Conservation (phyloP, 1,284 basidiomycete species). For the Trametes polyzona region DNA sequence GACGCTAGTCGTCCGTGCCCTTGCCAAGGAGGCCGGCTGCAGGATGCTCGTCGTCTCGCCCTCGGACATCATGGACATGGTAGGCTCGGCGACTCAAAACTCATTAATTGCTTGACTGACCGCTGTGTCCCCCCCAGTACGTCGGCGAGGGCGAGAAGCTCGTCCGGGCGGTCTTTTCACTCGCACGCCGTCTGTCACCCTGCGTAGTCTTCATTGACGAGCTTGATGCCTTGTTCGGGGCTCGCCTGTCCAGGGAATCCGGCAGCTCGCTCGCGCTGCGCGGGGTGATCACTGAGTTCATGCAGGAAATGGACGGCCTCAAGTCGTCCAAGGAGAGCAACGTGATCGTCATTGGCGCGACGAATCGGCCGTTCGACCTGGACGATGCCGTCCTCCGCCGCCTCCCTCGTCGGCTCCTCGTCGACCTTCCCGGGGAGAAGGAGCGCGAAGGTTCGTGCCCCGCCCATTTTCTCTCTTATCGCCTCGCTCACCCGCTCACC, state of each 20-base stretch:
- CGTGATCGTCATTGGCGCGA: conserved; percentile 94
- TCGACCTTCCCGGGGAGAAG: conserved; percentile 83
- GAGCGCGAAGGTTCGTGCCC: conserved; percentile 73
- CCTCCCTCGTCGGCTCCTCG: conserved; percentile 79
- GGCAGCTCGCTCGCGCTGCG: conserved; percentile 85
- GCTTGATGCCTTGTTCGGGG: conserved; percentile 92
- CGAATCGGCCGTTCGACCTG: conserved; percentile 86
- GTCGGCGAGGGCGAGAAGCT: conserved; percentile 96
- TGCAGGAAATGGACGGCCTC: conserved; percentile 99
- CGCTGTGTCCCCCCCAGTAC: conserved; percentile 55
- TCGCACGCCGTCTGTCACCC: conserved; percentile 87
- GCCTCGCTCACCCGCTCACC: background rate
- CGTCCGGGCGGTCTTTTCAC: conserved; percentile 87
- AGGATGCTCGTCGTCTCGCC: conserved; percentile 86
- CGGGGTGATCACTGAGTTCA: conserved; percentile 90
- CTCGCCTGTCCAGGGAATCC: conserved; percentile 81
- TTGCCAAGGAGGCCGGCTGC: conserved; percentile 91
- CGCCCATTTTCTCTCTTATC: conserved; percentile 5
- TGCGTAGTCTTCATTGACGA: conserved; percentile 97
- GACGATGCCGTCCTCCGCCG: conserved; percentile 87
- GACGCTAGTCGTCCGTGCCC: conserved; percentile 86
- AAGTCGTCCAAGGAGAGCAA: conserved; percentile 80
- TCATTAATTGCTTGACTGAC: conserved; percentile 7
- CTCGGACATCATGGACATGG: conserved; percentile 90
- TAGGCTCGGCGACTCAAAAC: conserved; percentile 36